Evolutionary conservation across 805 yeast species (phyloP).

Genomic region (Metschnikowia proteae): DNA sequence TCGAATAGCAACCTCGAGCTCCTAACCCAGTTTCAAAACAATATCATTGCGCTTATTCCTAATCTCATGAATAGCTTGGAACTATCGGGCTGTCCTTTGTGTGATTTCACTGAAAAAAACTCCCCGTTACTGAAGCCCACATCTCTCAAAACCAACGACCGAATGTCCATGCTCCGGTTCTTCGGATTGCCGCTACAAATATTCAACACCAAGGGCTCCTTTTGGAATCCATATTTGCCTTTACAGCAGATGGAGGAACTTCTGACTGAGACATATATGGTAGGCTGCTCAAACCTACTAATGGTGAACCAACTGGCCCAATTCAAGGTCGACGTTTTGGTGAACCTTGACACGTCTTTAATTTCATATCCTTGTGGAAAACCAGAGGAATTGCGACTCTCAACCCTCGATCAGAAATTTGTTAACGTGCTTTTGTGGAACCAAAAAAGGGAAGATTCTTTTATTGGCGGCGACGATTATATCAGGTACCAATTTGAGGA

Average conservation of each 20-base stretch:
- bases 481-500: slow-evolving; percentile 88
- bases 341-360: slow-evolving; percentile 62
- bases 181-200: slow-evolving; percentile 85
- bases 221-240: slow-evolving; percentile 92
- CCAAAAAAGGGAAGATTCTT: slow-evolving; percentile 31
- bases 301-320: slow-evolving; percentile 59
- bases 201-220: slow-evolving; percentile 75
- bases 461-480: slow-evolving; percentile 65
- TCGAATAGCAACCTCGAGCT: slow-evolving; percentile 72
- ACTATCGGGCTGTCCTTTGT: slow-evolving; percentile 75
- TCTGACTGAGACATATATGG: slow-evolving; percentile 59
- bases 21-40: slow-evolving; percentile 78
- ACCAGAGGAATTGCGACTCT: slow-evolving; percentile 30
- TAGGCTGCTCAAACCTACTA: slow-evolving; percentile 87
- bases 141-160: slow-evolving; percentile 70
- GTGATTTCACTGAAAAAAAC: slow-evolving; percentile 50
- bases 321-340: slow-evolving; percentile 63
- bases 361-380: slow-evolving; percentile 40
- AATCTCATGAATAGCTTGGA: slow-evolving; percentile 67
- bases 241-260: slow-evolving; percentile 84
- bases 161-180: slow-evolving; percentile 71
- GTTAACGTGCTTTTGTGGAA: slow-evolving; percentile 53
- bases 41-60: slow-evolving; percentile 80
- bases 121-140: slow-evolving; percentile 51
- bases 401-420: slow-evolving; percentile 65